A percentile compares a stretch with the other conserved stretches of the same genome.
These are phyloP conservation scores for Periconia digitata DNA, from an alignment of 2,329 filamentous ascomycete species.

Conservation along the genomic window DNA sequence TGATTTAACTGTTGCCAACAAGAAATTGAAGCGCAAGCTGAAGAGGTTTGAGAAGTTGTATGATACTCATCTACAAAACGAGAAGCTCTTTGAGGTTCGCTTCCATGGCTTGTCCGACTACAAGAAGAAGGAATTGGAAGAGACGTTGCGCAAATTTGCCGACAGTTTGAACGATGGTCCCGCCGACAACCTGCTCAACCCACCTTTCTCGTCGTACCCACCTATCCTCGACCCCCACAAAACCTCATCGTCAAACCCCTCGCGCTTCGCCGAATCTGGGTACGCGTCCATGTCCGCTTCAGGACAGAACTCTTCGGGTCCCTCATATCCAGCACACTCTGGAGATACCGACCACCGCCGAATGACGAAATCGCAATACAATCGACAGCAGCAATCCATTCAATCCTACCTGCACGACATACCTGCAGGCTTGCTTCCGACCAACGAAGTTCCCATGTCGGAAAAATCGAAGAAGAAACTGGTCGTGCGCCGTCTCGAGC, in stretches of 20 bases:
- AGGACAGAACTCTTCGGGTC: slow-evolving; percentile 47
- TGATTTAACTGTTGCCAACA: slow-evolving; percentile 82
- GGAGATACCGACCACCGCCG: slow-evolving; percentile 29
- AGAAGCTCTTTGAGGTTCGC: slow-evolving; percentile 82
- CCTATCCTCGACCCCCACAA: slow-evolving; percentile 58
- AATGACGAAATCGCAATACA: slow-evolving; percentile 35
- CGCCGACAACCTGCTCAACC: slow-evolving; percentile 19
- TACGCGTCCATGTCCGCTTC: slow-evolving; percentile 63
- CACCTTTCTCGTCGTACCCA: slow-evolving; percentile 36
- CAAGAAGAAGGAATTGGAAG: slow-evolving; percentile 77
- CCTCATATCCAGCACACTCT: slow-evolving; percentile 22
- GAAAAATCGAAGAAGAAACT: slow-evolving; percentile 76
- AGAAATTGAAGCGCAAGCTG: slow-evolving; percentile 72
- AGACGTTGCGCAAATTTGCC: slow-evolving; percentile 70
- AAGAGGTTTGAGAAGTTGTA: slow-evolving; percentile 70
- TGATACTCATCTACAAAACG: slow-evolving; percentile 67
- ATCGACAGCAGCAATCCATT: slow-evolving; percentile 55
- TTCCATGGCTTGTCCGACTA: slow-evolving; percentile 71
- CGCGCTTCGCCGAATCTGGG: slow-evolving; percentile 54
- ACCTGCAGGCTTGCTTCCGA: slow-evolving; percentile 67
- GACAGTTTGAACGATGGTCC: slow-evolving; percentile 57
- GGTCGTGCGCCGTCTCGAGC: slow-evolving; percentile 74
- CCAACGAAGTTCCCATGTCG: slow-evolving; percentile 60
- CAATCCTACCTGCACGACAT: slow-evolving; percentile 73
- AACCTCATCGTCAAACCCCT: slow-evolving; percentile 62